These are phyloP conservation scores for Lablab purpureus DNA, from an alignment of 306 rosid species.

Conservation along the genomic window DNA sequence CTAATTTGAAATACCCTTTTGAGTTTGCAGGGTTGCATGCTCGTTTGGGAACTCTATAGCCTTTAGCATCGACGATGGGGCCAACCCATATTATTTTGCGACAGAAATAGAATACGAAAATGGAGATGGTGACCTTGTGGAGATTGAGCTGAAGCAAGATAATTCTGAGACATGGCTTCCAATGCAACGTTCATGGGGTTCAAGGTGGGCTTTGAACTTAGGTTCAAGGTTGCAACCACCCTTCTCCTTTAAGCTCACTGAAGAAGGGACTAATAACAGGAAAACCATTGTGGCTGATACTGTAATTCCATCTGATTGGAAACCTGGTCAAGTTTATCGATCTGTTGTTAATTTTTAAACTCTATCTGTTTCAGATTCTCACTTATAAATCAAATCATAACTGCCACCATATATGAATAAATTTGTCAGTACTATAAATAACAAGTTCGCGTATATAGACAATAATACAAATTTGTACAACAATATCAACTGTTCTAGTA, in stretches of 20 bases:
- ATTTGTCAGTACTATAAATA: no score
- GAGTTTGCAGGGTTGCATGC: conserved; percentile 56
- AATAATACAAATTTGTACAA: no score
- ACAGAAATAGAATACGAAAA: conserved; percentile 57
- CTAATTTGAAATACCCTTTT: background rate
- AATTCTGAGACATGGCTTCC: conserved; percentile 50
- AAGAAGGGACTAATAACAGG: background rate
- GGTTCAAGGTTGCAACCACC: conserved; percentile 53
- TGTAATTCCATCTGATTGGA: conserved; percentile 66
- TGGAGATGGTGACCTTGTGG: conserved; percentile 57
- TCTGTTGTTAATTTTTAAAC: conserved; percentile 53
- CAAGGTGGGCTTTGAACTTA: conserved; percentile 58
- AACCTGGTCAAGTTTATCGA: conserved; percentile 57
- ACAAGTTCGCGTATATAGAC: no score
- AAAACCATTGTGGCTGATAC: conserved; percentile 46
- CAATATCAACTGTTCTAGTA: no score
- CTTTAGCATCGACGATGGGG: conserved; percentile 52
- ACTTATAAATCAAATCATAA: no score
- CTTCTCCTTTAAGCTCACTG: conserved; percentile 58
- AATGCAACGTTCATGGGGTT: conserved; percentile 75
- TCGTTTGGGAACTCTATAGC: conserved; percentile 50
- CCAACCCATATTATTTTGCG: conserved; percentile 60
- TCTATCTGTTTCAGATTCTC: no score
- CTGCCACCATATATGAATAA: no score
- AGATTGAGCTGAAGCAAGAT: conserved; percentile 53